Evolutionary conservation across 108 stramenopile genomes (phyloP), one percentile per base, ranked within the genome.

Genomic region (Nannochloropsis salina): DNA sequence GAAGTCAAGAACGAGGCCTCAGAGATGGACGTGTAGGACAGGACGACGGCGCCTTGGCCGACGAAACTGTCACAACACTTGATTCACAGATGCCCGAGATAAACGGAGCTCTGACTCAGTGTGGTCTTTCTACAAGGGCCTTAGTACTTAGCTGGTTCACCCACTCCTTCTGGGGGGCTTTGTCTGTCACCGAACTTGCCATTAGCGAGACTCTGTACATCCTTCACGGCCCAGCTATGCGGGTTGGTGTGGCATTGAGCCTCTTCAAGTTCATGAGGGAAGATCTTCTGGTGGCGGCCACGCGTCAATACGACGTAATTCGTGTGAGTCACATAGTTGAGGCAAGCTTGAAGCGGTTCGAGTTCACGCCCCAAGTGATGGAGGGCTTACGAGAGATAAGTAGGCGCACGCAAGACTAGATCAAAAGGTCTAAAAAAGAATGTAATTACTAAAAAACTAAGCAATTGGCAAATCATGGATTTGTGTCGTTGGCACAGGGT

Each of bases 171-270:
- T 74, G 61, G 61, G 61, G 61, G 15, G 61, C n/a, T n/a, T 74
- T 74, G 61, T 74, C 61, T n/a, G 61, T 74, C 20, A 74, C 61
- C n/a, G 61, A 74, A n/a, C 61, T 74, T 74, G 61, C 61, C 61
- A 74, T 74, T n/a, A 74, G n/a, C n/a, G 61, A 74, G 61, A 74
- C 61, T n/a, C n/a, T 74, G 61, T 2, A n/a, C 20, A n/a, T 74
- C 61, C 5, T 74, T 6, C n/a, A 74, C 61, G 61, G 61, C 20
- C 61, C 6, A 15, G n/a, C 15, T 4, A n/a, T 15, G 61, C 61
- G n/a, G 61, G 61, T 74, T 15, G 61, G 20, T n/a, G 20, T 74
- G 61, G 61, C 8, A 15, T n/a, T 74, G 8, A n/a, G 20, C 61
- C 61, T 74, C n/a, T 74, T 74, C n/a, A 15, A n/a, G 61, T 8